These are phyloP conservation scores for Gossypium thurberi DNA, from an alignment of 345 rosid genomes.

Conservation along the genomic window DNA sequence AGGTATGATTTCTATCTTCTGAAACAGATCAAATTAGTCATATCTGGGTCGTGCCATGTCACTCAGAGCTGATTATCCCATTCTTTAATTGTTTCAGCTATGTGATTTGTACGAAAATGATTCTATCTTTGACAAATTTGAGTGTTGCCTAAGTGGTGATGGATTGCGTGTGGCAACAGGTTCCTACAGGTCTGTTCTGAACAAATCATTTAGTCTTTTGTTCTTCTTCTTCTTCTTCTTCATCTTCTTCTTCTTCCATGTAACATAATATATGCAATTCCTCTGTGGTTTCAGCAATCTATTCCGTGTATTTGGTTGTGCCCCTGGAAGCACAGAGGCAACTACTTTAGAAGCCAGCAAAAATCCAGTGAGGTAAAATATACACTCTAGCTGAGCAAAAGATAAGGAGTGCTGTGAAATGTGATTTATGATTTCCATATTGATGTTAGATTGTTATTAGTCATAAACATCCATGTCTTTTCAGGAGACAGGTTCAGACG, in stretches of 20 bases:
- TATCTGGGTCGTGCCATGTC: background rate
- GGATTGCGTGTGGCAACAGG: constrained; percentile 92
- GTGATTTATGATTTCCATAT: background rate
- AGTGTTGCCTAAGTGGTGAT: constrained; percentile 93
- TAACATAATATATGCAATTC: background rate
- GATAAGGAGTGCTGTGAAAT: background rate
- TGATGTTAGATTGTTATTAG: background rate
- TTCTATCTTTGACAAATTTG: constrained; percentile 96
- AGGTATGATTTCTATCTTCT: constrained; percentile 37
- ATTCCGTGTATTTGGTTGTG: constrained; percentile 88
- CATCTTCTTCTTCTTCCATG: constrained; percentile 14
- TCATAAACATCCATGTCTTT: constrained; percentile 12
- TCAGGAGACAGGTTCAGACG: constrained; percentile 83
- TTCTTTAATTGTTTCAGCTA: constrained; percentile 45
- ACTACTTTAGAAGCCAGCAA: constrained; percentile 97
- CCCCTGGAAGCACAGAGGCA: constrained; percentile 65
- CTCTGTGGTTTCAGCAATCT: constrained; percentile 52
- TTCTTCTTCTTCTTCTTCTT: constrained; percentile 6
- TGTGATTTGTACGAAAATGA: constrained; percentile 98
- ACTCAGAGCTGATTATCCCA: constrained; percentile 11
- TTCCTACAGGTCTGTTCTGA: constrained; percentile 72
- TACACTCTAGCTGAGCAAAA: background rate
- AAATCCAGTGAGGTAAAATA: constrained; percentile 87
- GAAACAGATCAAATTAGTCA: background rate
- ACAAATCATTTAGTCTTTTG: background rate